phyloP scores from a whole-genome alignment of 2,329 filamentous ascomycete species.

The Pleomassaria siparia region DNA sequence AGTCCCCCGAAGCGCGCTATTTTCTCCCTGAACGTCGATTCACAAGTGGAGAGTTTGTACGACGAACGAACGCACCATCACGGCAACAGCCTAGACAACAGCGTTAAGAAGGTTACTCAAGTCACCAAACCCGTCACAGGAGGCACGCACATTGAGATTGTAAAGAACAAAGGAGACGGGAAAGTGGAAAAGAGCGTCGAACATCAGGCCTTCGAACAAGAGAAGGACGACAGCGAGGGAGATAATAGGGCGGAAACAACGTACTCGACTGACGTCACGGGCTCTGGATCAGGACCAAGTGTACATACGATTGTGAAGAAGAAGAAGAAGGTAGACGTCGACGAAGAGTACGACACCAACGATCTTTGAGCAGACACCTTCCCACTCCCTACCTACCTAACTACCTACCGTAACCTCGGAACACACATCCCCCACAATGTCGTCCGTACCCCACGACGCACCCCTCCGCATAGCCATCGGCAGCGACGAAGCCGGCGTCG shows the following conservation, averaged over 20 bases:
- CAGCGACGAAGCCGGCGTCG: slow-evolving; percentile 71
- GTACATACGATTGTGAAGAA: slow-evolving; percentile 8
- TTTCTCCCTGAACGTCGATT: slow-evolving; percentile 44
- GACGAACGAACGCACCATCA: slow-evolving; percentile 38
- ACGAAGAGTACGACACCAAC: slow-evolving; percentile 35
- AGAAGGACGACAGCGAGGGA: slow-evolving; percentile 11
- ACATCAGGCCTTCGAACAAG: slow-evolving; percentile 13
- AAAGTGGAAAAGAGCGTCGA: slow-evolving; percentile 31
- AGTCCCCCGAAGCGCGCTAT: slow-evolving; percentile 29
- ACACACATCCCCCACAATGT: slow-evolving; percentile 7
- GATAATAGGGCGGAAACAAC: slow-evolving; percentile 8
- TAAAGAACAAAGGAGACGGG: slow-evolving; percentile 43
- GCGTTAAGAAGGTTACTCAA: slow-evolving; percentile 39
- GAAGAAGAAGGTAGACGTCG: slow-evolving; percentile 15
- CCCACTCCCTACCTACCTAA: not conserved
- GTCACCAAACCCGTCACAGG: slow-evolving; percentile 36
- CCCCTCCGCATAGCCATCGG: slow-evolving; percentile 63
- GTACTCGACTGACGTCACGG: slow-evolving; percentile 11
- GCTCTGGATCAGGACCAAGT: slow-evolving; percentile 10
- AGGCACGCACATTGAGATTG: slow-evolving; percentile 34
- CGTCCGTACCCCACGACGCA: not conserved
- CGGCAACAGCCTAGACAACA: slow-evolving; percentile 34
- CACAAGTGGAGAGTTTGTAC: slow-evolving; percentile 39
- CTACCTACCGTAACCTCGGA: slow-evolving; percentile 7
- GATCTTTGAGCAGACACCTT: slow-evolving; percentile 24